phyloP scores from a whole-genome alignment of 768 basidiomycete genomes.

The Cystobasidium ongulense region DNA sequence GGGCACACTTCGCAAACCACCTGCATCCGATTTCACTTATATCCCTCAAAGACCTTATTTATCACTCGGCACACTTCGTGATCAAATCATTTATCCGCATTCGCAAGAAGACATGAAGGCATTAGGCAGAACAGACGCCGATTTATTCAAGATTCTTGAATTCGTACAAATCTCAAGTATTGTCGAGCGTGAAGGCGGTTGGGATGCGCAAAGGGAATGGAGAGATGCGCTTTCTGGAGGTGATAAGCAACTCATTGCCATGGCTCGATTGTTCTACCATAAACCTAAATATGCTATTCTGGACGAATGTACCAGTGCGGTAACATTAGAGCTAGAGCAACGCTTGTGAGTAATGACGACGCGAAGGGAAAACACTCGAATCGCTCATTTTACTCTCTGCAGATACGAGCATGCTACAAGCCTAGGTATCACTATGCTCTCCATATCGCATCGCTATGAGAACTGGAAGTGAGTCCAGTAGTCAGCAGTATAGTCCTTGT shows the following conservation, averaged over 20 bases:
- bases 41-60: conserved; percentile 95
- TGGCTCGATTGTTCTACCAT: conserved; percentile 95
- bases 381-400: background rate
- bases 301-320: conserved; percentile 91
- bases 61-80: conserved; percentile 83
- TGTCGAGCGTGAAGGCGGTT: conserved; percentile 92
- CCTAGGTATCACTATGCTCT: conserved; percentile 82
- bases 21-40: conserved; percentile 77
- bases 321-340: conserved; percentile 84
- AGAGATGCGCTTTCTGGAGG: conserved; percentile 85
- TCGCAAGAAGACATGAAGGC: conserved; percentile 65
- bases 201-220: conserved; percentile 85
- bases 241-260: conserved; percentile 93
- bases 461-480: conserved; percentile 59
- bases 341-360: conserved; percentile 59
- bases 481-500: too few relatives aligned
- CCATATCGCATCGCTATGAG: conserved; percentile 89
- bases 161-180: conserved; percentile 76
- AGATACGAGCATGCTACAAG: conserved; percentile 41
- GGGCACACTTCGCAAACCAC: conserved; percentile 80
- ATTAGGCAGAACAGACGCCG: conserved; percentile 66
- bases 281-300: conserved; percentile 92
- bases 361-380: background rate
- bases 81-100: conserved; percentile 95
- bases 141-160: conserved; percentile 63